phyloP scores from a whole-genome alignment of 768 basidiomycete genomes.

The Baorangia bicolor region DNA sequence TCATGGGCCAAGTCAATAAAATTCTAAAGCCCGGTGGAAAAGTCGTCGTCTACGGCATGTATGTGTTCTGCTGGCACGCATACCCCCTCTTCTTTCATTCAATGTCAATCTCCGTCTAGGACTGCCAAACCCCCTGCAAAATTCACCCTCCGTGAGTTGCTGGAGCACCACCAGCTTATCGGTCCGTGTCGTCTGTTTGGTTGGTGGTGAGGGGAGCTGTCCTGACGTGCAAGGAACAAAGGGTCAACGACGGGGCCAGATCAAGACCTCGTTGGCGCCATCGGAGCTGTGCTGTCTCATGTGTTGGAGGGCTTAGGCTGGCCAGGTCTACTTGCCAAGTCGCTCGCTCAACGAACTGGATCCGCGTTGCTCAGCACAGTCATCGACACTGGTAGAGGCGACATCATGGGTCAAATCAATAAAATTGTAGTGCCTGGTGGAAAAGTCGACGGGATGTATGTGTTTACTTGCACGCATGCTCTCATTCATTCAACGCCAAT shows the following conservation, averaged over 20 bases:
- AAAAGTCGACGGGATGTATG: slow-evolving; percentile 60
- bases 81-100: neutral
- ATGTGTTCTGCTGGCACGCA: neutral
- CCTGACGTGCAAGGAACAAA: slow-evolving; percentile 29
- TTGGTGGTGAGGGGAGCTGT: neutral
- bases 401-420: too few relatives aligned
- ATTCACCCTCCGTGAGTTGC: slow-evolving; percentile 77
- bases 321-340: too few relatives aligned
- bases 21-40: slow-evolving; percentile 56
- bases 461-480: neutral
- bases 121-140: slow-evolving; percentile 56
- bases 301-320: slow-evolving; percentile 66
- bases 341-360: too few relatives aligned
- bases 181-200: slow-evolving; percentile 41
- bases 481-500: slow-evolving; percentile 7
- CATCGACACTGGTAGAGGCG: too few relatives aligned
- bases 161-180: slow-evolving; percentile 70
- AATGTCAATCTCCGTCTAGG: slow-evolving; percentile 40
- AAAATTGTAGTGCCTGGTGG: too few relatives aligned
- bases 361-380: too few relatives aligned
- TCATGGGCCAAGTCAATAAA: slow-evolving; percentile 48
- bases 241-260: slow-evolving; percentile 85
- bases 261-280: slow-evolving; percentile 62
- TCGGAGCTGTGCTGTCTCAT: slow-evolving; percentile 68
- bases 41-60: slow-evolving; percentile 70